phyloP scores from a whole-genome alignment of 176 grass and related monocot species.

The Triticum turgidum region DNA sequence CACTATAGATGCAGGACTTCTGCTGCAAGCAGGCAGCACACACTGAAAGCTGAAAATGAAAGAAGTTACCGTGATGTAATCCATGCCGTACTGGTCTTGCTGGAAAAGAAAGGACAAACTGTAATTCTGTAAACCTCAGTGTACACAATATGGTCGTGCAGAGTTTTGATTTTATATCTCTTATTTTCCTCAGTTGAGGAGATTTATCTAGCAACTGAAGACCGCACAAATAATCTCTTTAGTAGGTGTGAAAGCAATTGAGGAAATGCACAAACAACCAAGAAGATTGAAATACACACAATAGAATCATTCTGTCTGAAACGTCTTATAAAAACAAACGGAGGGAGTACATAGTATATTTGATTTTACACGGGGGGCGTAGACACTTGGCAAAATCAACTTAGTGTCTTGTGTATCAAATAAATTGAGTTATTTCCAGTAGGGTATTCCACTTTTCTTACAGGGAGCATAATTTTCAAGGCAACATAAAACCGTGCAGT shows the following conservation, averaged over 20 bases:
- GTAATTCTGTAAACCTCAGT: no score
- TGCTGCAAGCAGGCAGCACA: no score
- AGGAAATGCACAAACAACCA: neutral
- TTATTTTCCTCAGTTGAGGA: neutral
- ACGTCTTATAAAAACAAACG: no score
- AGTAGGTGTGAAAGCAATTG: neutral
- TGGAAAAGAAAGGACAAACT: no score
- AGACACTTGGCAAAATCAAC: no score
- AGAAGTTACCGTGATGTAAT: no score
- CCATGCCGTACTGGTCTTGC: no score
- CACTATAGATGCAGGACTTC: no score
- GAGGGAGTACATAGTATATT: no score
- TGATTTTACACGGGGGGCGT: no score
- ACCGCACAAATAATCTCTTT: neutral
- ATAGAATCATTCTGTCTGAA: neutral
- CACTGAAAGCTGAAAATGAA: no score
- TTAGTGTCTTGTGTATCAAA: neutral
- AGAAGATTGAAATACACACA: neutral
- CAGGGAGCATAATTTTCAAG: constrained; percentile 32
- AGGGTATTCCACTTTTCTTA: neutral
- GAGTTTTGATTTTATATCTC: neutral
- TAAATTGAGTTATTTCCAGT: constrained; percentile 25
- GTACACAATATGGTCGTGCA: neutral
- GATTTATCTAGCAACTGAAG: neutral
- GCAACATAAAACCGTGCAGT: constrained; percentile 57